phyloP scores from a whole-genome alignment of 208 protist species.

The Acanthamoeba sp. region DNA sequence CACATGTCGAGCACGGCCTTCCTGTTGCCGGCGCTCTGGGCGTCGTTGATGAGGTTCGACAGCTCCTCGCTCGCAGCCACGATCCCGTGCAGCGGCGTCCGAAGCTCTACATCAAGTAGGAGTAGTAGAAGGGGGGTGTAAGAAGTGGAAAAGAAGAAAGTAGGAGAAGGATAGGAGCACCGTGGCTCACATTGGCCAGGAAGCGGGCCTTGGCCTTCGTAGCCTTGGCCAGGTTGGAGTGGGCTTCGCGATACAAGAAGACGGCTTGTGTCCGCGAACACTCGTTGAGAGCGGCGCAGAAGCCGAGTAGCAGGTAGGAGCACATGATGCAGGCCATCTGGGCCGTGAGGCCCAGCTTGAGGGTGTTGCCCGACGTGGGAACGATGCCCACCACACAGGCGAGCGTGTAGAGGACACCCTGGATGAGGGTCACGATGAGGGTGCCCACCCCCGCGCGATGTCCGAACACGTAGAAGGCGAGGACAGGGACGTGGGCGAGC shows the following conservation, averaged over 20 bases:
- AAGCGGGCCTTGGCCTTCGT: conserved; percentile 56
- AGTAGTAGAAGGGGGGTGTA: too few species aligned
- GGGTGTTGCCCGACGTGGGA: neutral
- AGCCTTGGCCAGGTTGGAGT: neutral
- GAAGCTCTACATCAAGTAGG: neutral
- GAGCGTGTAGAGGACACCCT: neutral
- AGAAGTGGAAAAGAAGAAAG: too few species aligned
- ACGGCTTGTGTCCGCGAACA: neutral
- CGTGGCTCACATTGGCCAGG: conserved; percentile 51
- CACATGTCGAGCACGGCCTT: neutral
- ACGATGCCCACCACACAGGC: neutral
- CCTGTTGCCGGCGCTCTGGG: neutral
- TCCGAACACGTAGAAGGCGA: conserved; percentile 45
- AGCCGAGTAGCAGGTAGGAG: conserved; percentile 3
- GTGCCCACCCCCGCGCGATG: neutral
- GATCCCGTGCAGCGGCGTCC: conserved; percentile 4
- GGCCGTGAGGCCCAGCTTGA: conserved; percentile 29
- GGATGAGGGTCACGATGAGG: neutral
- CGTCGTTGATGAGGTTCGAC: neutral
- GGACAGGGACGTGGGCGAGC: neutral
- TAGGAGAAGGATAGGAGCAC: neutral
- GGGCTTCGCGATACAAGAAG: neutral
- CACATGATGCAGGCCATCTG: neutral
- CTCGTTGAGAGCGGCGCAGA: neutral
- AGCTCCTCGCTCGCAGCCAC: conserved; percentile 7